Evolutionary conservation across 2,329 filamentous ascomycete species (phyloP).

Genomic region (Cadophora malorum): DNA sequence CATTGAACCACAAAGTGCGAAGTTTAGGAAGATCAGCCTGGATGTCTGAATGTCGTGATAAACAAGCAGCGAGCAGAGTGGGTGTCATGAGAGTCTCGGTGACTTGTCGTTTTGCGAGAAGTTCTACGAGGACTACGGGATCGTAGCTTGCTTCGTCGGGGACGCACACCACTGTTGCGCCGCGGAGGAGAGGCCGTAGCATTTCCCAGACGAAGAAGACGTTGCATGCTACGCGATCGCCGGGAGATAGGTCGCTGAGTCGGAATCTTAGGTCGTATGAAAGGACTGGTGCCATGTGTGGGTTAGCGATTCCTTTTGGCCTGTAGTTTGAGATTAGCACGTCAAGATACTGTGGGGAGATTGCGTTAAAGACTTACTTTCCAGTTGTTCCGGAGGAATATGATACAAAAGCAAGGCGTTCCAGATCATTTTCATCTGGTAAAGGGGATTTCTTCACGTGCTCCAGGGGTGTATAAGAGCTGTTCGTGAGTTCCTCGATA

Average conservation of each 20-base stretch:
- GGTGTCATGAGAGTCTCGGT: conserved; percentile 87
- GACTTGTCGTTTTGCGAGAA: conserved; percentile 68
- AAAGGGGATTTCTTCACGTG: conserved; percentile 53
- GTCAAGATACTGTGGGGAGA: too few relatives aligned
- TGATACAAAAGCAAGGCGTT: conserved; percentile 79
- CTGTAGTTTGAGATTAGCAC: too few relatives aligned
- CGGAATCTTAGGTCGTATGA: conserved; percentile 77
- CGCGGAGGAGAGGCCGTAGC: conserved; percentile 74
- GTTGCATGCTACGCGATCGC: conserved; percentile 84
- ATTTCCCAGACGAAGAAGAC: conserved; percentile 91
- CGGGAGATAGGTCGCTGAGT: conserved; percentile 71
- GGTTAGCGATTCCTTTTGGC: conserved; percentile 85
- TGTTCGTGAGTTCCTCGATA: conserved; percentile 58
- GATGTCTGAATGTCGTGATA: conserved; percentile 72
- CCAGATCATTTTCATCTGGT: conserved; percentile 71
- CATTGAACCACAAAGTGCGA: conserved; percentile 79
- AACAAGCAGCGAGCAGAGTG: conserved; percentile 75
- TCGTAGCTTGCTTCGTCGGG: conserved; percentile 82
- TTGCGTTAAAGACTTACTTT: conserved; percentile 45
- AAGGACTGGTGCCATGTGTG: conserved; percentile 73
- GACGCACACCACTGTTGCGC: conserved; percentile 77
- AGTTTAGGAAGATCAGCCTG: conserved; percentile 68
- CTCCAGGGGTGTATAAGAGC: conserved; percentile 24
- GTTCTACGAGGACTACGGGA: conserved; percentile 73
- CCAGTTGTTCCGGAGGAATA: conserved; percentile 89